Conservation (phyloP, 1,139 yeast genomes). For the Pichia cactophila region DNA sequence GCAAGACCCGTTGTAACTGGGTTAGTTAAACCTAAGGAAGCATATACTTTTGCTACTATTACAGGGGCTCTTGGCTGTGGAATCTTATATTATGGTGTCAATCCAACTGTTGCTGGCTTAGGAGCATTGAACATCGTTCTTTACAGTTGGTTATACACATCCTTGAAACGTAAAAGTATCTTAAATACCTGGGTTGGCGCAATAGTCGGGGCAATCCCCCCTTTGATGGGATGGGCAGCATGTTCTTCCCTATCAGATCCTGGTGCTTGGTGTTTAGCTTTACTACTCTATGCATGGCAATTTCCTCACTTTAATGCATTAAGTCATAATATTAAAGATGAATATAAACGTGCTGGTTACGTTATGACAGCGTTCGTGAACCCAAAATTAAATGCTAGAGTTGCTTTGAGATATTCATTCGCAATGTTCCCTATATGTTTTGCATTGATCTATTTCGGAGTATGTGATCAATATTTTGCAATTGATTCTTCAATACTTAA, state of each 20-base stretch:
- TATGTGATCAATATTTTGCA: conserved; percentile 77
- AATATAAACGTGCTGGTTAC: conserved; percentile 88
- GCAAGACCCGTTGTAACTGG: conserved; percentile 91
- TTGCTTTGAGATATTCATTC: conserved; percentile 79
- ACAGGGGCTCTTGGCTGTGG: conserved; percentile 67
- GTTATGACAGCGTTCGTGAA: conserved; percentile 94
- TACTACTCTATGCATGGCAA: conserved; percentile 92
- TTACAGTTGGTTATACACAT: conserved; percentile 86
- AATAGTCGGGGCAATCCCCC: conserved; percentile 95
- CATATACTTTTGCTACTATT: conserved; percentile 68
- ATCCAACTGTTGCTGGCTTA: conserved; percentile 70
- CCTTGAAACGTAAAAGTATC: conserved; percentile 77
- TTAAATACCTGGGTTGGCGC: conserved; percentile 98
- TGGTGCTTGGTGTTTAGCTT: conserved; percentile 93
- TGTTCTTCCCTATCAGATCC: conserved; percentile 76
- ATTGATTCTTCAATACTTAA: conserved; percentile 76
- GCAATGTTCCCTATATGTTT: conserved; percentile 90
- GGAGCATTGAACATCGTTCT: conserved; percentile 74
- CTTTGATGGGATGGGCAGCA: conserved; percentile 99
- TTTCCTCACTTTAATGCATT: conserved; percentile 95
- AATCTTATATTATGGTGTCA: conserved; percentile 72
- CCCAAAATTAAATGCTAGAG: conserved; percentile 88
- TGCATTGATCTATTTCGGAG: conserved; percentile 69
- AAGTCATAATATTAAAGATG: conserved; percentile 80
- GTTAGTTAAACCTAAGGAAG: conserved; percentile 62